Base-by-base conservation (phyloP, 2,329 filamentous ascomycete species). In the Alternaria postmessia region DNA sequence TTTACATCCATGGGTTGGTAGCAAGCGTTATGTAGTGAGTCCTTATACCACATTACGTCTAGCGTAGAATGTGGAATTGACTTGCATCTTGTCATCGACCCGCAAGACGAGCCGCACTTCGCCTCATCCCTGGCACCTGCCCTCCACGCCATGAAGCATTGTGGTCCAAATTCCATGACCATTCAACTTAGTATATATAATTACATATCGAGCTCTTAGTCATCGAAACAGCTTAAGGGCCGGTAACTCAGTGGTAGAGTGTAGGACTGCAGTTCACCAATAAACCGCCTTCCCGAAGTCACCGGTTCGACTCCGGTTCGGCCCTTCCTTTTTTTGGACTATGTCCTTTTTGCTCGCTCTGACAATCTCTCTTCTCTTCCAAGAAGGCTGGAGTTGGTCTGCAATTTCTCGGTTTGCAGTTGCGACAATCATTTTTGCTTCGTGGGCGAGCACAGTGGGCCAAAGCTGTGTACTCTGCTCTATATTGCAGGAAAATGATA, bases 191-290 rank as follows among this genome's bases (percentile, higher is more conserved):
- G 22, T 22, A 22, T 1, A 47, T 47, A 9, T 22, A 9, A 0
- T 2, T 0, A 5, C 1, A 16, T 0, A 14, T 20, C 7, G 0
- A 0, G 0, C 0, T 5, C 1, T 9, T 9, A 18, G 12, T 7
- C 51, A 53, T 53, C 51, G 26, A 53, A 43, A 30, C 20, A 53
- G 9, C n/a, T 7, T 53, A 49, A 20, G 51, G 51, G 51, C 51
- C 51, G 51, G 51, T 53, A 53, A 53, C 51, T 53, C 51, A 53
- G 51, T 53, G 51, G 51, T 53, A 53, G 51, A 53, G 51, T 53
- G 51, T 53, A 53, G 51, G 51, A 53, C 51, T 53, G 51, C 51
- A 53, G 51, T 32, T 38, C 11, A 26, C 32, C 20, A 30, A 24
- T 24, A 43, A 12, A 18, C 39, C 12, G 20, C 20, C n/a, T 53